Conservation (phyloP, 352 stramenopile species). For the Phytopythium montanum region DNA sequence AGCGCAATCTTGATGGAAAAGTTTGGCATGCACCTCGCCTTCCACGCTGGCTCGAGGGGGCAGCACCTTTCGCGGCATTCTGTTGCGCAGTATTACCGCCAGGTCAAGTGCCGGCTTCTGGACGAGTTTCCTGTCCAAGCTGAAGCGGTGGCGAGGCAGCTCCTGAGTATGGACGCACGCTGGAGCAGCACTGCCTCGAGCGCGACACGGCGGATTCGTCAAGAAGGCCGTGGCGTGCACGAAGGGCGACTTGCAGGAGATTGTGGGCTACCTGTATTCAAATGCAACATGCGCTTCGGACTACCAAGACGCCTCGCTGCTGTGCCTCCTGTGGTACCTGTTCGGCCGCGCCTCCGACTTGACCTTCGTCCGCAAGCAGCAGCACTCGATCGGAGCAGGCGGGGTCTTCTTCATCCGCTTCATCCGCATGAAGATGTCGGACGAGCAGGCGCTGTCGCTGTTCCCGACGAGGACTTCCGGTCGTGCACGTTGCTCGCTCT, state of each 20-base stretch:
- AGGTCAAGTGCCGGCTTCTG: too few relatives aligned
- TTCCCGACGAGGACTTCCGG: neutral
- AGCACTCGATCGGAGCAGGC: neutral
- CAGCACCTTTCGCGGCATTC: too few relatives aligned
- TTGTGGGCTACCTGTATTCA: neutral
- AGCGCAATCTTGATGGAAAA: too few relatives aligned
- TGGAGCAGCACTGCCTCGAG: neutral
- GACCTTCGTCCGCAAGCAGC: neutral
- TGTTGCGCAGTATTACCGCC: too few relatives aligned
- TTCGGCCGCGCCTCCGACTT: neutral
- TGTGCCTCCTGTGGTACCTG: neutral
- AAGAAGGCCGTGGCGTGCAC: neutral
- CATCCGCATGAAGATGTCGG: neutral
- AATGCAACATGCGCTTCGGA: neutral
- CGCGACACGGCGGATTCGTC: neutral
- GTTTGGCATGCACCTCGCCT: too few relatives aligned
- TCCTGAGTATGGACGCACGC: neutral
- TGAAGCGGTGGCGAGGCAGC: too few relatives aligned
- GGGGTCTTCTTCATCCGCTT: neutral
- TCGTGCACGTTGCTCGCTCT: neutral
- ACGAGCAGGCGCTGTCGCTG: neutral
- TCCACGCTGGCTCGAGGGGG: too few relatives aligned
- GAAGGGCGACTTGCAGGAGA: neutral
- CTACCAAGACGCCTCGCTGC: neutral
- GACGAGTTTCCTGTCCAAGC: too few relatives aligned